phyloP scores from a whole-genome alignment of 805 yeast species.

The Teunomyces gatunensis region DNA sequence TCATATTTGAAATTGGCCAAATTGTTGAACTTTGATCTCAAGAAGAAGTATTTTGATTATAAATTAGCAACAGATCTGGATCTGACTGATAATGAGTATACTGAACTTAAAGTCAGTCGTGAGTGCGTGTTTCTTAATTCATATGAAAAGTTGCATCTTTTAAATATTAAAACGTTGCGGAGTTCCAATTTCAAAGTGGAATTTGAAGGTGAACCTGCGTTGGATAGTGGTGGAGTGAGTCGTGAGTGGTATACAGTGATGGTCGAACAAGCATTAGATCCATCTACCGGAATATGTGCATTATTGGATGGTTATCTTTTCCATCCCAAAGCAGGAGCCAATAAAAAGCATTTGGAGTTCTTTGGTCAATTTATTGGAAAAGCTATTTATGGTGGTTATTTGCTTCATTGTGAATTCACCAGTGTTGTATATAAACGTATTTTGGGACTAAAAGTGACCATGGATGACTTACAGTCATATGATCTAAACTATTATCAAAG shows the following conservation, averaged over 20 bases:
- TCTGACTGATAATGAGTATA: no score
- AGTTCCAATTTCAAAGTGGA: constrained; percentile 70
- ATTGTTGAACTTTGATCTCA: no score
- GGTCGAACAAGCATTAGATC: constrained; percentile 91
- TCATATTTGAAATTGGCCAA: no score
- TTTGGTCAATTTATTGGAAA: constrained; percentile 93
- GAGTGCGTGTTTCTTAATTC: constrained; percentile 92
- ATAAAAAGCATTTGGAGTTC: constrained; percentile 89
- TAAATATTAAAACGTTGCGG: constrained; percentile 68
- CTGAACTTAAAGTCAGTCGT: constrained; percentile 33
- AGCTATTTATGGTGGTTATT: constrained; percentile 39
- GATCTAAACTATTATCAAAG: no score
- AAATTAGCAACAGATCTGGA: no score
- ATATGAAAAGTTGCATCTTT: constrained; percentile 75
- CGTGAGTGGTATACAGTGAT: constrained; percentile 97
- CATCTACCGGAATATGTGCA: constrained; percentile 86
- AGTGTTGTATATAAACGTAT: no score
- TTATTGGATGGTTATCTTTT: constrained; percentile 89
- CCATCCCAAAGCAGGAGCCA: constrained; percentile 91
- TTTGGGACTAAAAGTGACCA: no score
- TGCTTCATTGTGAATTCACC: no score
- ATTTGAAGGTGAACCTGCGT: constrained; percentile 91
- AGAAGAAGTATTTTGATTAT: no score
- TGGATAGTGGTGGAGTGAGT: constrained; percentile 97
- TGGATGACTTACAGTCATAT: no score